phyloP scores from a whole-genome alignment of 805 yeast species.

The Ogataea nitratoaversa region DNA sequence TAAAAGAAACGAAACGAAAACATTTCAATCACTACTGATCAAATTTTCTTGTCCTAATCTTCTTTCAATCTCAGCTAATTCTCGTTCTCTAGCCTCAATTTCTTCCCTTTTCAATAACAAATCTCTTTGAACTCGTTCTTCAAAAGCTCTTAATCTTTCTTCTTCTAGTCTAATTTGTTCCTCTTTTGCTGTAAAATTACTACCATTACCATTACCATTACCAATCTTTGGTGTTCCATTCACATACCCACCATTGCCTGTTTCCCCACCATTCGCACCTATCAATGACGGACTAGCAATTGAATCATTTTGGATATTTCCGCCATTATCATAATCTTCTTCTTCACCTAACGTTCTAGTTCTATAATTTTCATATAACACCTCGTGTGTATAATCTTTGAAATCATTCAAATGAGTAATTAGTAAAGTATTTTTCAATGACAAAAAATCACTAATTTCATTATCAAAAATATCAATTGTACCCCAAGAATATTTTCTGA shows the following conservation, averaged over 20 bases:
- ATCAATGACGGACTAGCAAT: background rate
- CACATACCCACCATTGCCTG: slow-evolving; percentile 1
- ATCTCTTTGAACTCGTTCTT: slow-evolving; percentile 86
- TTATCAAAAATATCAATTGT: slow-evolving; percentile 55
- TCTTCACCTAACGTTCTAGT: slow-evolving; percentile 44
- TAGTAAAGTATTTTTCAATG: slow-evolving; percentile 72
- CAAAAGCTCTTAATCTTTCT: slow-evolving; percentile 80
- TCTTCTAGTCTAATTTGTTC: slow-evolving; percentile 88
- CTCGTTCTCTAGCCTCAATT: slow-evolving; percentile 78
- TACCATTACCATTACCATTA: background rate
- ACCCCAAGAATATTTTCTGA: slow-evolving; percentile 68
- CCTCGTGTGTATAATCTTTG: slow-evolving; percentile 84
- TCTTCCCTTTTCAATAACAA: slow-evolving; percentile 76
- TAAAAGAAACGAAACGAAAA: background rate
- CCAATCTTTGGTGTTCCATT: background rate
- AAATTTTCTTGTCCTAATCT: slow-evolving; percentile 26
- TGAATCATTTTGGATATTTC: background rate
- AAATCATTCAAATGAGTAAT: slow-evolving; percentile 84
- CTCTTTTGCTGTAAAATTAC: slow-evolving; percentile 46
- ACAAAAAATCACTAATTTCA: slow-evolving; percentile 73
- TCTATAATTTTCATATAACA: slow-evolving; percentile 83
- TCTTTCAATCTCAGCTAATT: slow-evolving; percentile 71
- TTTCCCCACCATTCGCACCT: background rate
- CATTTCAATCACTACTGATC: background rate
- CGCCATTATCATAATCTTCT: slow-evolving; percentile 8